Evolutionary conservation across 345 rosid genomes (phyloP), one percentile per base, ranked within the genome.

Genomic region (Erysimum cheiranthoides): DNA sequence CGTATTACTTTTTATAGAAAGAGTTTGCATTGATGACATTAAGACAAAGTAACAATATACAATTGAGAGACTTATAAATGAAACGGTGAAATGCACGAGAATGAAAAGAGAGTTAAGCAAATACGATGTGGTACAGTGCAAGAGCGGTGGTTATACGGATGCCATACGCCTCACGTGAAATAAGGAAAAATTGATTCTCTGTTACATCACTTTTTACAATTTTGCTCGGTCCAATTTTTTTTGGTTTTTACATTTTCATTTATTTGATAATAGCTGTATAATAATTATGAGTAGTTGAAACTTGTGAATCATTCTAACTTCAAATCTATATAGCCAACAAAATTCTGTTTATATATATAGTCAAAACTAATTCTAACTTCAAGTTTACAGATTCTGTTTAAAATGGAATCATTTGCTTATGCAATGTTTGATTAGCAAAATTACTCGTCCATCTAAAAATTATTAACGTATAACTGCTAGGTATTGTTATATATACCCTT

Each of bases 51-150:
- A 34, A 21, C 4, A 43, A 42, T 3, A 54, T 28, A 40, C 4
- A 45, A n/a, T 13, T 39, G 68, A 16, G 11, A 10, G 73, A 39
- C 4, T 31, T 36, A 50, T 13, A 59, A 66, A 49, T 38, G 40
- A 60, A 67, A 50, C 70, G 70, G 79, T 76, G 79, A 62, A 76
- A 32, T 51, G 32, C 79, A 76, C 74, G 74, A 69, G 74, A 69
- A 35, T 35, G 7, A 31, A 40, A 54, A 45, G 51, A 61, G 50
- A 35, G 45, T 73, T n/a, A 66, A 46, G 68, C 61, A 68, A 75
- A 75, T 75, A 75, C 68, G n/a, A 68, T 59, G 28, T 60, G 68
- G 62, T 68, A 75, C 46, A 75, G 61, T 68, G 28, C 2, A 51
- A 50, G 56, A 40, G 66, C 74, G 79, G 79, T 75, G 68, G 69